Evolutionary conservation across 2,329 filamentous ascomycete species (phyloP).

Genomic region (Ophiostoma novo-ulmi): DNA sequence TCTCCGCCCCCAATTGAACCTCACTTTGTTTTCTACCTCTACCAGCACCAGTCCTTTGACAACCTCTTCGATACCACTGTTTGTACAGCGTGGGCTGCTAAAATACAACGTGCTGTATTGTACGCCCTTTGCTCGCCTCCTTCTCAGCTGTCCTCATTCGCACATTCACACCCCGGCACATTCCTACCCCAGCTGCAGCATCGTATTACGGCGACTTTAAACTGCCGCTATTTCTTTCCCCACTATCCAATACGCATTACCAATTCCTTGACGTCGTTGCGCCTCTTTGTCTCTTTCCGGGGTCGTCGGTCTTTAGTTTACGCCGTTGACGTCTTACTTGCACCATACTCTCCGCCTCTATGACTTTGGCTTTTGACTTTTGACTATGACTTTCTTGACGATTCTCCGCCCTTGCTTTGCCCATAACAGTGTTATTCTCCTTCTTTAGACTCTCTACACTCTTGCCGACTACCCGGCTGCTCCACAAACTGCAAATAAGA

Average conservation of each 20-base stretch:
- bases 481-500: background rate
- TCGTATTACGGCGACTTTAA: background rate
- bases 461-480: background rate
- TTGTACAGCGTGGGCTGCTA: background rate
- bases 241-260: background rate
- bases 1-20: background rate
- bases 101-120: background rate
- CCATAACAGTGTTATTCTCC: background rate
- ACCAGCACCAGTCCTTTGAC: too few species aligned
- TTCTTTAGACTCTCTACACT: background rate
- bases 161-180: too few species aligned
- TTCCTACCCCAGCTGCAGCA: background rate
- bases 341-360: background rate
- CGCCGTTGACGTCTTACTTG: background rate
- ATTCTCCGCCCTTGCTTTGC: background rate
- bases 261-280: background rate
- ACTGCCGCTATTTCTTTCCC: background rate
- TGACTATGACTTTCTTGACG: background rate
- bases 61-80: background rate
- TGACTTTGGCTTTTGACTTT: background rate
- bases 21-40: background rate
- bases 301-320: too few species aligned
- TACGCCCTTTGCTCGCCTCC: background rate
- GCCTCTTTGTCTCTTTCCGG: background rate
- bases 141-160: background rate